Evolutionary conservation across 106 monocot species (phyloP), one percentile per base, ranked within the genome.

Genomic region (Phalaenopsis equestris): DNA sequence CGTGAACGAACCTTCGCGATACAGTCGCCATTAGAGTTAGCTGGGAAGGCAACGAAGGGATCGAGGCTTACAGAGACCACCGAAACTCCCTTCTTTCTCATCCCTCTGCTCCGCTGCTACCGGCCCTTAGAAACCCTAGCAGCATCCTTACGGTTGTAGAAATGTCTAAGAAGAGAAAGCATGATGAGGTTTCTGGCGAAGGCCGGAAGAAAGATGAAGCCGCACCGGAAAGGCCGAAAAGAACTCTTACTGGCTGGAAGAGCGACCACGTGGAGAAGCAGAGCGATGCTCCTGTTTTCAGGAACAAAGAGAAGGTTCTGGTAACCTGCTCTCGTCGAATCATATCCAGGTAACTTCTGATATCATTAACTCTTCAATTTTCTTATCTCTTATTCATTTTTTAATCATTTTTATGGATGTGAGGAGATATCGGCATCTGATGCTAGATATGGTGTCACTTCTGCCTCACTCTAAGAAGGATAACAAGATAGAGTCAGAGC

Each of bases 271-370:
- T 17, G 6, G 81, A 39, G 75, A 67, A 77, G 39, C 52, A 74
- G 38, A 67, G 17, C 45, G 24, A 36, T 42, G 80, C 46, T 14
- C 48, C 83, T 1, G 76, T 85, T 5, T 98, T 94, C 77, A 85
- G 92, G 52, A 98, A 94, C 92, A 91, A 88, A 77, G 98, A 98
- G 92, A 98, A 98, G 88, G 94, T 98, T 14, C 79, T 98, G 55
- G 84, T 94, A 41, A 94, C 89, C 43, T 98, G 98, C 83, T 98
- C 94, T 6, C 87, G 98, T 1, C 82, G 98, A 41, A 98, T 98
- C 49, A 92, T 75, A 8, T 98, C 79, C 65, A 92, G 97, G 97
- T 97, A 43, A 36, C 5, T 18, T 55, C 17, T 15, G 3, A 5
- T 9, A 0, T 19, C 18, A 12, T 82, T 73, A 15, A 41, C 17